Evolutionary conservation across 208 protist genomes (phyloP), one percentile per base, ranked within the genome.

Genomic region (Herpetomonas tarakana): DNA sequence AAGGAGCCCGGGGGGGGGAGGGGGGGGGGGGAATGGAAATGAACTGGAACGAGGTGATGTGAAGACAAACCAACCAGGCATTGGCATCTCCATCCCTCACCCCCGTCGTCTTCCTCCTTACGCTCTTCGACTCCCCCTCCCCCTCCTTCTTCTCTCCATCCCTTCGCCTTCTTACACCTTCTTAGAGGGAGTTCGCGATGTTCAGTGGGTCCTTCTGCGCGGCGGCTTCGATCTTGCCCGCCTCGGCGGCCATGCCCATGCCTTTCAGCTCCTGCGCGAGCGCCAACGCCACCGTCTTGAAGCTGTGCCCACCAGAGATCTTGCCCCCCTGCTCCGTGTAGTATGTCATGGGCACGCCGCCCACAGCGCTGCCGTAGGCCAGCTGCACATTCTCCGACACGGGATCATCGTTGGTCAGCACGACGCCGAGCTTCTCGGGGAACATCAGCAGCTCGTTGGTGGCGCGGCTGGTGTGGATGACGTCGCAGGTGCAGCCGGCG

Each of bases 291-390:
- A 94, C 68, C 1, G 78, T 82, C 54, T 83, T 83, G 74, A 76
- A 83, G 62, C 88, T 91, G 81, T 90, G 76, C 1, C 85, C 88
- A 14, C 78, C 88, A 47, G 71, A 68, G 22, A 92, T 67, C 52
- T 66, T 78, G 46, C 56, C 68, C n/a, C 82, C 86, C 12, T 65
- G 52, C 18, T 69, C 71, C 38, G 83, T 88, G 59, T 85, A 69
- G 72, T 83, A 90, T 6, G 67, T 76, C n/a, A 76, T 72, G 46
- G 76, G 75, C 1, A 61, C 78, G 46, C 88, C 88, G 28, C 88
- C 88, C 3, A 85, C 39, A 27, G 76, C 58, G n/a, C 88, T 84
- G 11, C 82, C 84, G 62, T 78, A 90, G 39, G 85, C 84, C 46
- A 77, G 62, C 65, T 86, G 72, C 16, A 94, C 71, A 47, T 88